Conservation (phyloP, 2,329 filamentous ascomycete species). For the Cercospora citrullina region DNA sequence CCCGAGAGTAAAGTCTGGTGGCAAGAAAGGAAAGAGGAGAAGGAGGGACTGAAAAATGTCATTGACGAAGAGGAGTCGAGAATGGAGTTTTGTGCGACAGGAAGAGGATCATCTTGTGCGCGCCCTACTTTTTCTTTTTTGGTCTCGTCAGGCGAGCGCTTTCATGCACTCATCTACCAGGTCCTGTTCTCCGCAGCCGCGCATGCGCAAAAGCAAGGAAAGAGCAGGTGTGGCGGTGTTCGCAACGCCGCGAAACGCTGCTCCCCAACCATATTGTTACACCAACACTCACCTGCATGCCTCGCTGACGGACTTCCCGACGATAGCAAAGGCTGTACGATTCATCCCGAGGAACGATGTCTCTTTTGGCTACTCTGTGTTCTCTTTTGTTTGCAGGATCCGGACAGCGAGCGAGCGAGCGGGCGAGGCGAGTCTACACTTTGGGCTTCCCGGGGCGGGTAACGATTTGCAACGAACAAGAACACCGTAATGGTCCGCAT, state of each 20-base stretch:
- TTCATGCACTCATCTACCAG: neutral
- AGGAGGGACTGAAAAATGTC: conserved; percentile 16
- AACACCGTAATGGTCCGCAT: neutral
- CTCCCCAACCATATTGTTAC: neutral
- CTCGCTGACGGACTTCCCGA: neutral
- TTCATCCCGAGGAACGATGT: neutral
- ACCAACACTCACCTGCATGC: neutral
- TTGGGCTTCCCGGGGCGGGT: neutral
- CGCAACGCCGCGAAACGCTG: neutral
- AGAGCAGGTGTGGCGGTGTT: neutral
- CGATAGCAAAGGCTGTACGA: neutral
- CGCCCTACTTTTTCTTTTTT: neutral
- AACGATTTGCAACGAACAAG: neutral
- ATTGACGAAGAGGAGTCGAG: neutral
- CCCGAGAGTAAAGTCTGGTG: conserved; percentile 23
- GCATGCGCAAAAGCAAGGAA: neutral
- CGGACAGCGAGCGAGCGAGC: neutral
- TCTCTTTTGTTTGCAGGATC: neutral
- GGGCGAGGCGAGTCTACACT: neutral
- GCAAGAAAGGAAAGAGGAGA: conserved; percentile 31
- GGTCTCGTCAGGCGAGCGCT: neutral
- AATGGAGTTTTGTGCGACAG: neutral
- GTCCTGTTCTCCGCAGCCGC: neutral
- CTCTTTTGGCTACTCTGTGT: neutral
- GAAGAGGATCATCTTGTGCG: neutral